A percentile compares a stretch with the other conserved stretches of the same genome.
Evolutionary conservation across 805 yeast species (phyloP).

Genomic region (Myxozyma vanderwaltii): DNA sequence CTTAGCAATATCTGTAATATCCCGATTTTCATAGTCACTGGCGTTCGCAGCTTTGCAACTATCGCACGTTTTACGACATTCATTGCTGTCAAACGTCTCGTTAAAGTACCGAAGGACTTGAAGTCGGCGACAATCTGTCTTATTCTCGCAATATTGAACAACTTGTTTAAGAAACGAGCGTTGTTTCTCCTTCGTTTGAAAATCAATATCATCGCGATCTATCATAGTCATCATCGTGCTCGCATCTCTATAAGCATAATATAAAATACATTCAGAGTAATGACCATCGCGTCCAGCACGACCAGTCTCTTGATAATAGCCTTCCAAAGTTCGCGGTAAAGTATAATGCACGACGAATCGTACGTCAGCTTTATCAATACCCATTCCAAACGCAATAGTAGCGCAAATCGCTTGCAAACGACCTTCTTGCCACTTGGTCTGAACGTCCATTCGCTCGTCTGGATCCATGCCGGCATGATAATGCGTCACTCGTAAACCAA

Average conservation of each 20-base stretch:
- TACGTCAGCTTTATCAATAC: conserved; percentile 95
- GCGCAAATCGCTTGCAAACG: conserved; percentile 83
- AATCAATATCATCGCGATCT: conserved; percentile 70
- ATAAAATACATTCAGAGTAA: conserved; percentile 79
- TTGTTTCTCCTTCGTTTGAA: conserved; percentile 72
- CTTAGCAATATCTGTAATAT: conserved; percentile 67
- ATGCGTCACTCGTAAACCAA: conserved; percentile 66
- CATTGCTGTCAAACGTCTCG: conserved; percentile 68
- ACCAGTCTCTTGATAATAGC: conserved; percentile 97
- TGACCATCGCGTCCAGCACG: conserved; percentile 97
- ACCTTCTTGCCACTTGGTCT: conserved; percentile 78
- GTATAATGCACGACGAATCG: conserved; percentile 87
- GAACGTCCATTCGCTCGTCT: conserved; percentile 71
- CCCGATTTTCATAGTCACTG: conserved; percentile 52
- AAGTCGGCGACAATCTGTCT: conserved; percentile 84
- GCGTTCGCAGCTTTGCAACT: conserved; percentile 62
- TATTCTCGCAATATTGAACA: conserved; percentile 87
- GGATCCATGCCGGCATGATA: conserved; percentile 96
- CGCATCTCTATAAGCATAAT: conserved; percentile 79
- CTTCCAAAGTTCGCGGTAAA: conserved; percentile 87
- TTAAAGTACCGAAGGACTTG: conserved; percentile 90
- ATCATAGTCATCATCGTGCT: conserved; percentile 74
- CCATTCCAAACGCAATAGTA: conserved; percentile 99
- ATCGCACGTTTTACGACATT: conserved; percentile 79
- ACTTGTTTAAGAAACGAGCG: conserved; percentile 76